A percentile compares a stretch with the other conserved stretches of the same genome.
Conservation (phyloP, 2,329 filamentous ascomycete genomes). For the Pseudogymnoascus sp. region DNA sequence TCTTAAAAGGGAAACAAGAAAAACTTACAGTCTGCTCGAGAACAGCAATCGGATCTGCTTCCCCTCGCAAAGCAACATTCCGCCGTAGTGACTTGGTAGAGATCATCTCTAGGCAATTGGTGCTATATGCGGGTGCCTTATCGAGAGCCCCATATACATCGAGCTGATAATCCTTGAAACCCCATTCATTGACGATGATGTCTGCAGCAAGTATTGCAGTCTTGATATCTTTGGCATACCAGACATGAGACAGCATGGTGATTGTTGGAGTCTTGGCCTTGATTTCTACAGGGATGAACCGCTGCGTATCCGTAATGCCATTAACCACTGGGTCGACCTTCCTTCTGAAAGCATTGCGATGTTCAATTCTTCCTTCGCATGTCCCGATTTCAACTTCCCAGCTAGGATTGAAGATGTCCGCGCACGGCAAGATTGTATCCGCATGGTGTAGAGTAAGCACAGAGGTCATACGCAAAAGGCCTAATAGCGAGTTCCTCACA, state of each 20-base stretch:
- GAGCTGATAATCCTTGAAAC: conserved; percentile 56
- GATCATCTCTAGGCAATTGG: conserved; percentile 43
- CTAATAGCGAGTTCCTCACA: conserved; percentile 23
- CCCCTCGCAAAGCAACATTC: conserved; percentile 30
- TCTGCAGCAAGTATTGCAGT: conserved; percentile 56
- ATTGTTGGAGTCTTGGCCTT: conserved; percentile 52
- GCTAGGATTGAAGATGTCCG: conserved; percentile 56
- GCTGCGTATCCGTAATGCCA: conserved; percentile 54
- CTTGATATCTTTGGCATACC: conserved; percentile 54
- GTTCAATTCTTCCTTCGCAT: conserved; percentile 47
- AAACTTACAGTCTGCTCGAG: conserved; percentile 35
- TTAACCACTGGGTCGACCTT: conserved; percentile 61
- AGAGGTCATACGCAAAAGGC: conserved; percentile 21
- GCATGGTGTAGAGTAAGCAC: conserved; percentile 39
- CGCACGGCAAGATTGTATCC: conserved; percentile 51
- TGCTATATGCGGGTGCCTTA: conserved; percentile 53
- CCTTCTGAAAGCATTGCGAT: conserved; percentile 48
- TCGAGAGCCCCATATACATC: conserved; percentile 58
- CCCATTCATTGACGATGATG: conserved; percentile 58
- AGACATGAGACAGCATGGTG: conserved; percentile 57
- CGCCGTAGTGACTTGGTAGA: conserved; percentile 24
- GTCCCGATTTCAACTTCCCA: conserved; percentile 58
- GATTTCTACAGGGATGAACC: conserved; percentile 53
- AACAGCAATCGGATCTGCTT: conserved; percentile 36
- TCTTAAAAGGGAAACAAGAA: conserved; percentile 14